These are phyloP conservation scores for Fragaria ananassa DNA, from an alignment of 306 rosid species.

Conservation along the genomic window DNA sequence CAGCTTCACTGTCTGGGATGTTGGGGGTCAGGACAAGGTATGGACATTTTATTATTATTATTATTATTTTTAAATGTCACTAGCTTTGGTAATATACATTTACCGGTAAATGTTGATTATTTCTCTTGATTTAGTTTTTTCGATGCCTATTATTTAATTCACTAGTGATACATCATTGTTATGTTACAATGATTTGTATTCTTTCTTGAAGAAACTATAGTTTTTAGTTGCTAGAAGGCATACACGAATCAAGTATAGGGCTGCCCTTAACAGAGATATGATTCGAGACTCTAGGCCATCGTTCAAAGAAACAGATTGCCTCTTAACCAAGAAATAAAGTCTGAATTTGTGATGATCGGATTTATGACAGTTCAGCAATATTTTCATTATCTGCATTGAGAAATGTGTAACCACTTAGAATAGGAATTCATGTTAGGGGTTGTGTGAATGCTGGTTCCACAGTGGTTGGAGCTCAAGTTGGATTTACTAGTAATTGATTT, in stretches of 20 bases:
- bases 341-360: background rate
- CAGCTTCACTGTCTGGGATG: constrained; percentile 98
- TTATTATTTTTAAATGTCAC: background rate
- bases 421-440: background rate
- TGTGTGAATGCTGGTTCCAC: background rate
- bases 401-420: background rate
- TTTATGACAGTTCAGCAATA: background rate
- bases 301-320: background rate
- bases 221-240: background rate
- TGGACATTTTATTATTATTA: background rate
- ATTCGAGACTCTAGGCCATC: background rate
- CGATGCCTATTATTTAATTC: background rate
- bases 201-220: no score
- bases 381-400: background rate
- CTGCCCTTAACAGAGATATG: background rate
- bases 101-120: background rate
- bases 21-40: constrained; percentile 97
- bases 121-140: background rate
- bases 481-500: background rate
- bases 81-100: background rate
- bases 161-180: no score
- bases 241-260: background rate
- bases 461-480: background rate
- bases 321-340: background rate
- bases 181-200: no score